These are phyloP conservation scores for Penicillium sp. DNA, from an alignment of 2,329 filamentous ascomycete species.

Conservation along the genomic window DNA sequence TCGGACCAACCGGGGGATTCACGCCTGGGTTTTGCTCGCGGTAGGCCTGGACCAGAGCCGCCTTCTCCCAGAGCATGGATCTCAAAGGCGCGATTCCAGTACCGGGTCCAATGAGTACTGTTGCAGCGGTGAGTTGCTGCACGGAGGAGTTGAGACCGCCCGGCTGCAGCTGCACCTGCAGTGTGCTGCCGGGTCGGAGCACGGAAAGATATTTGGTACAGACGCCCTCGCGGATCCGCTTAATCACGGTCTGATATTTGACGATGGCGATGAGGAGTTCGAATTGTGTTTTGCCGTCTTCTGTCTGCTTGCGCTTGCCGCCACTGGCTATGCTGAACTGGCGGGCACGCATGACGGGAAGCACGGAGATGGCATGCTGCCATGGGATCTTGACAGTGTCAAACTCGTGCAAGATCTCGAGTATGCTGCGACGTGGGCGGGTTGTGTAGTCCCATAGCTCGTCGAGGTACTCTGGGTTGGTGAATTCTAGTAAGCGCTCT, in stretches of 20 bases:
- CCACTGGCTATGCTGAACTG: constrained; percentile 92
- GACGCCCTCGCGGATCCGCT: constrained; percentile 79
- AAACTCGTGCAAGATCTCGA: constrained; percentile 93
- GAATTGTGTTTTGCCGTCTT: constrained; percentile 52
- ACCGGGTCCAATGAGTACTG: constrained; percentile 79
- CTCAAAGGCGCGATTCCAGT: constrained; percentile 87
- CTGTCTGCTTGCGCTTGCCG: constrained; percentile 48
- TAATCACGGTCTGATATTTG: constrained; percentile 85
- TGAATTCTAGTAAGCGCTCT: constrained; percentile 82
- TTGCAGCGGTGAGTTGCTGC: constrained; percentile 55
- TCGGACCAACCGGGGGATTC: constrained; percentile 42
- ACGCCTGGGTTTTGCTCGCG: constrained; percentile 30
- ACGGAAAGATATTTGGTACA: constrained; percentile 83
- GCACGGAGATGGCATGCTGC: constrained; percentile 68
- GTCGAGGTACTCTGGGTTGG: constrained; percentile 75
- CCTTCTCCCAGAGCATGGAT: constrained; percentile 76
- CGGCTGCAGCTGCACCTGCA: constrained; percentile 62
- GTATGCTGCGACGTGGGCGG: constrained; percentile 81
- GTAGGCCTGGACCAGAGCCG: constrained; percentile 37
- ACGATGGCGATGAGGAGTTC: constrained; percentile 85
- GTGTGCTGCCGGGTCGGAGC: constrained; percentile 58
- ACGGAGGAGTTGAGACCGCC: constrained; percentile 53
- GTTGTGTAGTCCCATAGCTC: constrained; percentile 97
- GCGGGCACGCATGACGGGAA: constrained; percentile 82
- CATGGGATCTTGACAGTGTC: constrained; percentile 79